Percentiles rank a stretch among this genome's conserved stretches.
phyloP scores from a whole-genome alignment of 257 asterid genomes.

The Lycium barbarum region DNA sequence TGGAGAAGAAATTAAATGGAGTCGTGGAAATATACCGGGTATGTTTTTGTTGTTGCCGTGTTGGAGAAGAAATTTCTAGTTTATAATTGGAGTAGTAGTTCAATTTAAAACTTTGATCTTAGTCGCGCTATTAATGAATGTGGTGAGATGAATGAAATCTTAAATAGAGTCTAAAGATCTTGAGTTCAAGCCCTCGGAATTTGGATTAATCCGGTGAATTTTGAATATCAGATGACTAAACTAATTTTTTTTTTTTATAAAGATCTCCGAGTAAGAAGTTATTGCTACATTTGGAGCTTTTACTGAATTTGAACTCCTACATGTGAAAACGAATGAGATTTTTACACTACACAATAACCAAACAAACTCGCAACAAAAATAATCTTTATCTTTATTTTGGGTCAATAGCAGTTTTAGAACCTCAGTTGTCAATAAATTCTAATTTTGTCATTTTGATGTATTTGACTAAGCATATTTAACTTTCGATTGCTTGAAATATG shows the following conservation, averaged over 20 bases:
- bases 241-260: no score
- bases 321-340: background rate
- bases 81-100: background rate
- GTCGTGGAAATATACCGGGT: no score
- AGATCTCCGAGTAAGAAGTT: background rate
- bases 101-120: background rate
- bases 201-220: background rate
- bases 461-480: no score
- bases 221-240: background rate
- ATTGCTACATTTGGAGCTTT: background rate
- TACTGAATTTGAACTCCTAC: background rate
- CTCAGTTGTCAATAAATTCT: no score
- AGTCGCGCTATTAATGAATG: background rate
- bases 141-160: background rate
- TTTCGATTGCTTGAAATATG: no score
- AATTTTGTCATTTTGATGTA: no score
- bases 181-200: background rate
- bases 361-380: background rate
- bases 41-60: background rate
- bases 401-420: no score
- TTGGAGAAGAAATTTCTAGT: background rate
- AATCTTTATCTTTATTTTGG: no score
- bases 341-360: background rate
- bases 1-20: background rate
- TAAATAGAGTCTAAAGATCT: no score